Conservation (phyloP, 306 rosid genomes). For the Coriaria nepalensis region DNA sequence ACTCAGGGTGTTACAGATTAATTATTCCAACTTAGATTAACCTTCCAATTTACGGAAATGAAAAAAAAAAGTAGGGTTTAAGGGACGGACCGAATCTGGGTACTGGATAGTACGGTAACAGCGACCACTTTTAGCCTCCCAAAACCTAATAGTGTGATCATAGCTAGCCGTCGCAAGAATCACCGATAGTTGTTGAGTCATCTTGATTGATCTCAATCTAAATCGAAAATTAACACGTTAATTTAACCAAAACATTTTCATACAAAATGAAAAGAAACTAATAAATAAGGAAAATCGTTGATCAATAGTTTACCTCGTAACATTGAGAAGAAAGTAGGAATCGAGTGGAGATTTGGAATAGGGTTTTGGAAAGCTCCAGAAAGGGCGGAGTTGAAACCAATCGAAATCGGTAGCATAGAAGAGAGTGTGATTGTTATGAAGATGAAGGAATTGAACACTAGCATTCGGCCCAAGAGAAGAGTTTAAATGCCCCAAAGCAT, state of each 20-base stretch:
- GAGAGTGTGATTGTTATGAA: too few species aligned
- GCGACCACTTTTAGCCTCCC: conserved; percentile 99
- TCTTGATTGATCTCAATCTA: conserved; percentile 12
- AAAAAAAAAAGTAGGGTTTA: background rate
- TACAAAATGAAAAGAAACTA: background rate
- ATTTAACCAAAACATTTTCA: too few species aligned
- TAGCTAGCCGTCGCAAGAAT: conserved; percentile 94
- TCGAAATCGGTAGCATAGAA: too few species aligned
- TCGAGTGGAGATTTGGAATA: too few species aligned
- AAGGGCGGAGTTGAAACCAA: background rate
- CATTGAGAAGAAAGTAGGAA: too few species aligned
- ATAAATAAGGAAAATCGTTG: background rate
- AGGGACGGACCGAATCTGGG: conserved; percentile 74
- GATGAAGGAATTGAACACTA: too few species aligned
- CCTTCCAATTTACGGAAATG: too few species aligned
- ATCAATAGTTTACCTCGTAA: background rate
- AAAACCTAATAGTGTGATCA: conserved; percentile 91
- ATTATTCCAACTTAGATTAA: too few species aligned
- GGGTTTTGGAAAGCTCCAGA: conserved; percentile 9
- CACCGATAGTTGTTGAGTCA: conserved; percentile 91
- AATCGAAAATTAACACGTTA: too few species aligned
- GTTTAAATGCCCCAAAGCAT: too few species aligned
- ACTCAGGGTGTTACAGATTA: too few species aligned
- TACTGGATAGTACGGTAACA: conserved; percentile 89
- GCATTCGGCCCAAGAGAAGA: too few species aligned